Base-by-base conservation (phyloP, 768 basidiomycete species). In the Pulveroboletus ravenelii region DNA sequence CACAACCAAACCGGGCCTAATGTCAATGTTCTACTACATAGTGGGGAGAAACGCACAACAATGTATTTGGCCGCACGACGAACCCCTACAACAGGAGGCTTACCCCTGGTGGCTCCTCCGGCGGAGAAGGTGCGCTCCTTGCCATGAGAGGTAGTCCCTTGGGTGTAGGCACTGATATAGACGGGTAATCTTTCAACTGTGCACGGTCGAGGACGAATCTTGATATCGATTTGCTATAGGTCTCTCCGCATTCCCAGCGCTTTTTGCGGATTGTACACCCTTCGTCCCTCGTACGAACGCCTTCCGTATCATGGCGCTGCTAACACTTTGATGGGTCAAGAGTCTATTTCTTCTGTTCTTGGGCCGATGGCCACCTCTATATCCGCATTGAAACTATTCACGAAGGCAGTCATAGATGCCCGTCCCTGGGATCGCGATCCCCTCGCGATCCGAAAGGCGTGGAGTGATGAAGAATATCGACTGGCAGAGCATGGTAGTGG, bases 121-220 rank as follows among this genome's bases (percentile, higher is more conserved):
- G 93, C 5, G 92, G 92, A 30, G 93, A 93, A 70, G 87, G 86
- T 29, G 89, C 90, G 0, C 76, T 93, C 3, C 65, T 93, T 35
- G 84, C 59, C 40, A 55, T 69, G 57, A 72, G 65, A 44, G 79
- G 79, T 23, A 71, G 70, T 34, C 70, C 72, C 5, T 48, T 80
- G 59, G 87, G 89, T 23, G 78, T 91, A 5, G 91, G 90, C 40
- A 85, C 90, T 17, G 91, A 93, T 63, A 81, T 91, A 52, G 87
- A 82, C 52, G 86, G 89, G 86, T 87, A 60, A 60, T 42, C 9
- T 41, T 43, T 39, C 29, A 27, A 27, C 6, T 18, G 8, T 34
- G 45, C 35, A 15, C 9, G n/a, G 27, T 40, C 17, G 8, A 34
- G 18, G 3, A 10, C 6, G 9, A 25, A 23, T 12, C 15, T 31